Evolutionary conservation across 805 yeast species (phyloP).

Genomic region (Yamadazyma nakazawae): DNA sequence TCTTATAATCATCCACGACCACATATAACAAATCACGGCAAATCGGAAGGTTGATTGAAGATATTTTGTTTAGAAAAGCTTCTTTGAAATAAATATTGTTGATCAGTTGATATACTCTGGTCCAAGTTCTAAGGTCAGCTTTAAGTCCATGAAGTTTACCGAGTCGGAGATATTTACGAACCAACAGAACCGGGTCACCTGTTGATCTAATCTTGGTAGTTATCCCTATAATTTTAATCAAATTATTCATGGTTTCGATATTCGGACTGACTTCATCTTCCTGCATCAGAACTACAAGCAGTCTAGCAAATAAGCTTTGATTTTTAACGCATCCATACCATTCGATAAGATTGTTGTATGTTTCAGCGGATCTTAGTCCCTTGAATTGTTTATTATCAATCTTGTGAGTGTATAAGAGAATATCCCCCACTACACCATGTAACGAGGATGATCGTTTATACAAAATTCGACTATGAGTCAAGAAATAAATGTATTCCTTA

Average conservation of each 20-base stretch:
- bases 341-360: conserved; percentile 38
- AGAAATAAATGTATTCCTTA: conserved; percentile 31
- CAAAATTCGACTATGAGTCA: conserved; percentile 32
- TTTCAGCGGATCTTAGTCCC: conserved; percentile 28
- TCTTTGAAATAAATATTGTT: conserved; percentile 39
- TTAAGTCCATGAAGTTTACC: conserved; percentile 23
- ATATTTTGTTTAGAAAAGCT: conserved; percentile 29
- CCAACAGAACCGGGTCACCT: conserved; percentile 29
- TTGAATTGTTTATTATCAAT: conserved; percentile 29
- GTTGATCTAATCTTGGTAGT: conserved; percentile 32
- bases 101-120: conserved; percentile 35
- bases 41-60: conserved; percentile 31
- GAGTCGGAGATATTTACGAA: conserved; percentile 29
- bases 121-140: conserved; percentile 34
- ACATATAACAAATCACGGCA: conserved; percentile 26
- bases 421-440: conserved; percentile 36
- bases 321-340: conserved; percentile 39
- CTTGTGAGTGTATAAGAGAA: conserved; percentile 36
- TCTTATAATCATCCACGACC: conserved; percentile 34
- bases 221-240: conserved; percentile 28
- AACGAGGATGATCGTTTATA: conserved; percentile 32
- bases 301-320: conserved; percentile 40
- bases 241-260: conserved; percentile 37
- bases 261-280: conserved; percentile 41
- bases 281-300: conserved; percentile 37